Base-by-base conservation (phyloP, 257 asterid species). In the Anisodus acutangulus region DNA sequence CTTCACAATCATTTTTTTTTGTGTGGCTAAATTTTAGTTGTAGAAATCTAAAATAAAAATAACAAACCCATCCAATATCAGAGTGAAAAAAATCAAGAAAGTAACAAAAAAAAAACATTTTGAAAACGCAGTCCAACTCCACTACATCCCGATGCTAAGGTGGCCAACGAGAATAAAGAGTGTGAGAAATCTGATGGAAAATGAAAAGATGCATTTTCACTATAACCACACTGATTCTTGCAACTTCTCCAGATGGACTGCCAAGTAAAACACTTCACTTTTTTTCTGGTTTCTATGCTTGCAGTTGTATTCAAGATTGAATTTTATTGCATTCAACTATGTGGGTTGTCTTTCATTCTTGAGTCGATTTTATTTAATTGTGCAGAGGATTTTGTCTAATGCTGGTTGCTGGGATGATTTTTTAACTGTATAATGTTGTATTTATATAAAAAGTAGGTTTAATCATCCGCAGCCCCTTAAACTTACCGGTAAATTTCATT, bases 191-290 rank as follows among this genome's bases (percentile, higher is more conserved):
- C 45, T 41, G 45, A 41, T 41, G 45, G 45, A 41, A 41, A 41
- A 22, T 22, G 26, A 22, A 22, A 22, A 22, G 26, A 22, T 85
- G 76, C 85, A 91, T 89, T 53, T 82, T 87, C 97, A 90, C 71
- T 94, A 93, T 84, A 85, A 88, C 43, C 98, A 94, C 83, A 93
- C 87, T 37, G 98, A 95, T 81, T 85, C 93, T 74, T 90, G 94
- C 92, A 93, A 89, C 54, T 88, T 87, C 84, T 80, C 87, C 71
- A 83, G 98, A 88, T 95, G 97, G 98, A 93, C 84, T 47, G 88
- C 97, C 78, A 92, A 59, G 98, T 92, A 58, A 82, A 49, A 31
- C 1, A 31, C 2, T 55, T 74, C 35, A 6, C 3, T 79, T 80
- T 26, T 16, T 3, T 41, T 41, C 37, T 35, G 10, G 17, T 31